Percentiles rank a stretch among this genome's conserved stretches.
Conservation (phyloP, 495 filamentous ascomycete genomes). For the Cercophora sp. region DNA sequence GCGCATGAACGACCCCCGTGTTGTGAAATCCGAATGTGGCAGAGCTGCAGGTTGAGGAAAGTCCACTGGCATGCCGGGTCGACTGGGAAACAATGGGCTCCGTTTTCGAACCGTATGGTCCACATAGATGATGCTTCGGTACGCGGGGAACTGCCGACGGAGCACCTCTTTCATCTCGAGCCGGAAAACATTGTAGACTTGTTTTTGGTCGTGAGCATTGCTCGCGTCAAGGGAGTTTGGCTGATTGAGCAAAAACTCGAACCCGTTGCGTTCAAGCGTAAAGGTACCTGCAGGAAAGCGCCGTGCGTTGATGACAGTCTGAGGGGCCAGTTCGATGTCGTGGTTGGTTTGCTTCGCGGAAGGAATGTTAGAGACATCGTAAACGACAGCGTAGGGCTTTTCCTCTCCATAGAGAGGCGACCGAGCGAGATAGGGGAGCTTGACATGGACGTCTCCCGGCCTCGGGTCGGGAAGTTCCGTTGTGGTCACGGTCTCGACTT, state of each 20-base stretch:
- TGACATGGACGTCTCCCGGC: not conserved
- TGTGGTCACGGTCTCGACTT: not conserved
- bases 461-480: not conserved
- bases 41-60: constrained; percentile 3
- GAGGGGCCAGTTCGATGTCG: not conserved
- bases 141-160: not conserved
- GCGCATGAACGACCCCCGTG: not conserved
- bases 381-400: constrained; percentile 1
- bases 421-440: not conserved
- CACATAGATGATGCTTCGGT: constrained; percentile 2
- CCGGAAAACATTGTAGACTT: not conserved
- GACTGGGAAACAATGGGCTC: not conserved
- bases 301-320: not conserved
- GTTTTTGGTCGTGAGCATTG: not conserved
- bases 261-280: not conserved
- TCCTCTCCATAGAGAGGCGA: not conserved
- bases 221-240: not conserved
- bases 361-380: not conserved
- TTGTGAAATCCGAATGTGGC: constrained; percentile 3
- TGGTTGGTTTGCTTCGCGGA: not conserved
- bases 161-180: constrained; percentile 1
- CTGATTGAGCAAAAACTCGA: constrained; percentile 1
- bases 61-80: not conserved
- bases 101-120: not conserved
- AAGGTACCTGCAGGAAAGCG: not conserved